A percentile compares a stretch with the other conserved stretches of the same genome.
These are phyloP conservation scores for Dalbergia cultrata DNA, from an alignment of 306 rosid species.

Conservation along the genomic window DNA sequence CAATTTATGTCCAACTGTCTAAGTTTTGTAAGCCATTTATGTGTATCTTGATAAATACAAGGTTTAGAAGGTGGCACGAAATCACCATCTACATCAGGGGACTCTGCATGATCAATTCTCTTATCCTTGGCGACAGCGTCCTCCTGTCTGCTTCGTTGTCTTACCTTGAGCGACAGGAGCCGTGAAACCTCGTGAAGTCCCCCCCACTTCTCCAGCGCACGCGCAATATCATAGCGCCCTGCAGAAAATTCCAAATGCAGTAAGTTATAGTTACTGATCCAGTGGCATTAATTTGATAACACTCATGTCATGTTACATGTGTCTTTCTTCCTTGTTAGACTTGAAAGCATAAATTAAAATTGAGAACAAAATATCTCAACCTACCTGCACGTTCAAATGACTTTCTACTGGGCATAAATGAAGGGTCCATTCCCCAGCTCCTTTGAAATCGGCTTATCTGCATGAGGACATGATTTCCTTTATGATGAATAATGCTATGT, in stretches of 20 bases:
- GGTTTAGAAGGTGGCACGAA: conserved; percentile 56
- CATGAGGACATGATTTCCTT: conserved; percentile 16
- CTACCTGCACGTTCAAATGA: conserved; percentile 91
- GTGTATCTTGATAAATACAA: conserved; percentile 67
- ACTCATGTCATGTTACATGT: neutral
- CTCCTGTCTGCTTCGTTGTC: conserved; percentile 69
- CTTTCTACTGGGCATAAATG: conserved; percentile 89
- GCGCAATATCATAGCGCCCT: conserved; percentile 86
- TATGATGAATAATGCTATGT: neutral
- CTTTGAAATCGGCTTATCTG: conserved; percentile 79
- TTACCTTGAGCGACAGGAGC: conserved; percentile 71
- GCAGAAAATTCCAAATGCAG: conserved; percentile 28
- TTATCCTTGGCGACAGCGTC: conserved; percentile 53
- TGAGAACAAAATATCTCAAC: conserved; percentile 6
- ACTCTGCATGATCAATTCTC: conserved; percentile 47
- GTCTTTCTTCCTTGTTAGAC: conserved; percentile 20
- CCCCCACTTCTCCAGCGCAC: conserved; percentile 88
- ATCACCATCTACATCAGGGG: conserved; percentile 51
- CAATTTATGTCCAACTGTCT: conserved; percentile 74
- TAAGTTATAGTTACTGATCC: neutral
- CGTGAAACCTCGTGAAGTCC: conserved; percentile 88
- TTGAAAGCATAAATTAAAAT: neutral
- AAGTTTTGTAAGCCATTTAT: conserved; percentile 72
- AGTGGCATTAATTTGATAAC: conserved; percentile 29
- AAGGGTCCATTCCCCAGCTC: conserved; percentile 87